A percentile compares a stretch with the other conserved stretches of the same genome.
phyloP scores from a whole-genome alignment of 169 alveolate species.

The Plasmodium yoelii region DNA sequence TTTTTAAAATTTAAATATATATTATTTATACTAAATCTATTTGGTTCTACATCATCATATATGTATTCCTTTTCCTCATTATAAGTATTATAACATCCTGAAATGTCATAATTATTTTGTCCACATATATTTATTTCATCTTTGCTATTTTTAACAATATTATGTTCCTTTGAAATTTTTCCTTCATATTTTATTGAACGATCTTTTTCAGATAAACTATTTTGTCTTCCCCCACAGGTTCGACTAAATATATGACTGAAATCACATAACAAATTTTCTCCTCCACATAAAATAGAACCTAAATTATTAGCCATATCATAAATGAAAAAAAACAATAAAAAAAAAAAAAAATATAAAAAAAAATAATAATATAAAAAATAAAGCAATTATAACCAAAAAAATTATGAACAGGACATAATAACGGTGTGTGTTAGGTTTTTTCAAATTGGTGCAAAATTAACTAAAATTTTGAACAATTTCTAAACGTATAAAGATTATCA shows the following conservation, averaged over 20 bases:
- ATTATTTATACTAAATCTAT: not conserved
- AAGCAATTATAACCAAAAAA: not conserved
- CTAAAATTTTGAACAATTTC: too few relatives aligned
- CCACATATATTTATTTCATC: not conserved
- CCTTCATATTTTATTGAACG: not conserved
- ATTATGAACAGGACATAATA: not conserved
- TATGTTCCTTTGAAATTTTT: not conserved
- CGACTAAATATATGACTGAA: not conserved
- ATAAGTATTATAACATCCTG: slow-evolving; percentile 5
- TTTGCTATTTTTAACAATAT: not conserved
- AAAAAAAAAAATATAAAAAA: not conserved
- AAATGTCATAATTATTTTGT: slow-evolving; percentile 12
- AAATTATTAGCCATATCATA: slow-evolving; percentile 17
- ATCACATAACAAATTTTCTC: slow-evolving; percentile 8
- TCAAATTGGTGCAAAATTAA: not conserved
- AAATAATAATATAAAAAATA: not conserved
- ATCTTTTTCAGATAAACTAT: not conserved
- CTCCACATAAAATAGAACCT: slow-evolving; percentile 15
- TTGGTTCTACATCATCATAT: not conserved
- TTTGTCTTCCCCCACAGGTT: not conserved
- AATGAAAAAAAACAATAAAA: not conserved
- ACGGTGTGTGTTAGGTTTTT: not conserved
- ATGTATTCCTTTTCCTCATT: slow-evolving; percentile 3
- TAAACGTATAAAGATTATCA: too few relatives aligned
- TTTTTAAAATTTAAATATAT: not conserved